phyloP scores from a whole-genome alignment of 2,329 filamentous ascomycete species.

The Clarireedia homoeocarpa region DNA sequence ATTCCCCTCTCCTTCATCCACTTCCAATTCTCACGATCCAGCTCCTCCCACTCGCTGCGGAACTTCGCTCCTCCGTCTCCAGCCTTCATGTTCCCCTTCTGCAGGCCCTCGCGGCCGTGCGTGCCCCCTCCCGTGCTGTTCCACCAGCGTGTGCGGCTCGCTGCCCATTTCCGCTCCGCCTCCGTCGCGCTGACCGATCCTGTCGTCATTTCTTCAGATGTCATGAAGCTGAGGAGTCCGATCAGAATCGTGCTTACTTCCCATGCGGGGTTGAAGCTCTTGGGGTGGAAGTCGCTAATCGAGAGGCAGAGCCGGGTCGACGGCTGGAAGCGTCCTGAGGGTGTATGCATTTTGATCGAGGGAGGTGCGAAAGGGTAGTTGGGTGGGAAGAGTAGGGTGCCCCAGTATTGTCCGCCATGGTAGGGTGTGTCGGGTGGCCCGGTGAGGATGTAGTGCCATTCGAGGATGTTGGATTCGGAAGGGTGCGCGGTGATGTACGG shows the following conservation, averaged over 20 bases:
- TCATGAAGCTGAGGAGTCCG: constrained; percentile 95
- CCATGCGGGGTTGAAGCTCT: constrained; percentile 97
- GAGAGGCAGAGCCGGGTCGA: constrained; percentile 87
- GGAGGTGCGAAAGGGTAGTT: constrained; percentile 97
- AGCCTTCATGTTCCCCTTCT: constrained; percentile 75
- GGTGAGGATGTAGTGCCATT: constrained; percentile 95
- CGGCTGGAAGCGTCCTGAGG: constrained; percentile 89
- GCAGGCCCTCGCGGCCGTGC: constrained; percentile 31
- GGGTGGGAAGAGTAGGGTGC: constrained; percentile 86
- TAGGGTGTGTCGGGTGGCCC: constrained; percentile 93
- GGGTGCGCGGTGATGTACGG: constrained; percentile 86
- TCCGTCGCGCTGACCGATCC: constrained; percentile 74
- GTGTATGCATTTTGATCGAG: constrained; percentile 98
- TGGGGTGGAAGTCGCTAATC: constrained; percentile 96
- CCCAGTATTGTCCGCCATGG: constrained; percentile 94
- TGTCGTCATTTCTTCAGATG: constrained; percentile 96
- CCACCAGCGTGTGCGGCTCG: constrained; percentile 83
- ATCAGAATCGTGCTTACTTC: constrained; percentile 95
- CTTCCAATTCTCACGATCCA: constrained; percentile 82
- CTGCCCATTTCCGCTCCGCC: constrained; percentile 69
- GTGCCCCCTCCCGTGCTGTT: constrained; percentile 76
- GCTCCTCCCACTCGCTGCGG: constrained; percentile 77
- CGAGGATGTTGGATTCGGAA: constrained; percentile 84
- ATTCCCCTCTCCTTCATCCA: constrained; percentile 84
- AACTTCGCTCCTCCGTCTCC: constrained; percentile 93